Evolutionary conservation across 2,329 filamentous ascomycete species (phyloP), one percentile per base, ranked within the genome.

Genomic region (Aspergillus neotritici): DNA sequence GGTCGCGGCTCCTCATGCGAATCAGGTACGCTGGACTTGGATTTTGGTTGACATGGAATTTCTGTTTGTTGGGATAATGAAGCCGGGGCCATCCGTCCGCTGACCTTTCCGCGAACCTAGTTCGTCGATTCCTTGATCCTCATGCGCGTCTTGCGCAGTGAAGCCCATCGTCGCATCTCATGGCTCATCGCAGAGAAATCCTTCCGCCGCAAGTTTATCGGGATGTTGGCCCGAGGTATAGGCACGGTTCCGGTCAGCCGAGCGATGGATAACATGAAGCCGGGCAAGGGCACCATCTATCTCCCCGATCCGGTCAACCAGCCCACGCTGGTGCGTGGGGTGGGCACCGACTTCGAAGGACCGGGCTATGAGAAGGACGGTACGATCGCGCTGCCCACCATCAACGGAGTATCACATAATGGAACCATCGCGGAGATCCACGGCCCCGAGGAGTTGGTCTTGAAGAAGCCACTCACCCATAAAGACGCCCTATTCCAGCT

Each of bases 111-210:
- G 21, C 9, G 14, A 5, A 12, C 16, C 38, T 40, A 95, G 84
- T 98, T 98, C 56, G 90, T 97, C 62, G 93, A 98, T 61, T 91
- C 89, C 41, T 78, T 98, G 40, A 86, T 97, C 54, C 78, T 98
- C 40, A 94, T 95, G 80, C 84, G 90, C 52, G 88, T 89, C 11
- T 80, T 97, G 45, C 86, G 87, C 52, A 84, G 80, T 61, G 90
- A 96, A 71, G 85, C 89, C 42, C 83, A 85, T 53, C 86, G 93
- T 54, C 87, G 93, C 41, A 87, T 95, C 46, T 88, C 89, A 40
- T 90, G 94, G 61, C 79, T 98, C 38, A 93, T 95, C 49, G 93
- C 93, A 15, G 90, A 94, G 57, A 97, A 96, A 65, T 96, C 90
- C 2, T 94, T 97, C 70, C 82, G 87, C 58, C 83, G 91, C 57